Evolutionary conservation across 441 rosid genomes (phyloP).

Genomic region (Pelargonium citronellum): DNA sequence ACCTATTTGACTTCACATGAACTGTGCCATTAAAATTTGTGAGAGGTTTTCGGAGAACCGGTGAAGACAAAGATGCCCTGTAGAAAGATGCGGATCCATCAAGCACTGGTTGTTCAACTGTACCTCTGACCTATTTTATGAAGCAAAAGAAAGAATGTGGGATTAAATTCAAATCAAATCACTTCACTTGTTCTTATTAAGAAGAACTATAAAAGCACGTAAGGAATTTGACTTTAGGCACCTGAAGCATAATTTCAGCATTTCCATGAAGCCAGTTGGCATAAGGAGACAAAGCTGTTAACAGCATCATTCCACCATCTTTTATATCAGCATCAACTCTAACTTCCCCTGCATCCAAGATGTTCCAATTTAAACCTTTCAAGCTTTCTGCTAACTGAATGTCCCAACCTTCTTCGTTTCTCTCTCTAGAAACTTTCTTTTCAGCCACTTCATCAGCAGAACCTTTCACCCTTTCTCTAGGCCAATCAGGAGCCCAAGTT

Average conservation of each 20-base stretch:
- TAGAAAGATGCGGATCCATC: constrained; percentile 95
- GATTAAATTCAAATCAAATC: constrained; percentile 13
- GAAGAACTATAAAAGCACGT: not conserved
- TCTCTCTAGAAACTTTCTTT: constrained; percentile 62
- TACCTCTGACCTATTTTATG: constrained; percentile 80
- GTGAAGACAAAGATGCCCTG: constrained; percentile 87
- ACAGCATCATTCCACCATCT: constrained; percentile 98
- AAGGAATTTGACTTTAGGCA: constrained; percentile 24
- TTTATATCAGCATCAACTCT: constrained; percentile 91
- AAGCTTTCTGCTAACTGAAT: constrained; percentile 84
- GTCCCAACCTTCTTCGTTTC: constrained; percentile 89
- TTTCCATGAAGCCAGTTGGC: constrained; percentile 93
- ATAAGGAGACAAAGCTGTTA: constrained; percentile 92
- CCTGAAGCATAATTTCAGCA: constrained; percentile 97
- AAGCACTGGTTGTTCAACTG: constrained; percentile 89
- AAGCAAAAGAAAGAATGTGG: constrained; percentile 23
- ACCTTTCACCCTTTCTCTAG: constrained; percentile 59
- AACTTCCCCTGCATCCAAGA: constrained; percentile 93
- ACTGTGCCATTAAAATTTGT: constrained; percentile 92
- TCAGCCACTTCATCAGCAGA: constrained; percentile 45
- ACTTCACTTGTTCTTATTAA: constrained; percentile 6
- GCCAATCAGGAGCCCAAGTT: constrained; percentile 72
- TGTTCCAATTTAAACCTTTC: constrained; percentile 79
- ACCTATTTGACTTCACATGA: constrained; percentile 82
- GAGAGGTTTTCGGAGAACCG: constrained; percentile 79